Evolutionary conservation across 208 protist genomes (phyloP).

Genomic region (Leishmania lainsoni): DNA sequence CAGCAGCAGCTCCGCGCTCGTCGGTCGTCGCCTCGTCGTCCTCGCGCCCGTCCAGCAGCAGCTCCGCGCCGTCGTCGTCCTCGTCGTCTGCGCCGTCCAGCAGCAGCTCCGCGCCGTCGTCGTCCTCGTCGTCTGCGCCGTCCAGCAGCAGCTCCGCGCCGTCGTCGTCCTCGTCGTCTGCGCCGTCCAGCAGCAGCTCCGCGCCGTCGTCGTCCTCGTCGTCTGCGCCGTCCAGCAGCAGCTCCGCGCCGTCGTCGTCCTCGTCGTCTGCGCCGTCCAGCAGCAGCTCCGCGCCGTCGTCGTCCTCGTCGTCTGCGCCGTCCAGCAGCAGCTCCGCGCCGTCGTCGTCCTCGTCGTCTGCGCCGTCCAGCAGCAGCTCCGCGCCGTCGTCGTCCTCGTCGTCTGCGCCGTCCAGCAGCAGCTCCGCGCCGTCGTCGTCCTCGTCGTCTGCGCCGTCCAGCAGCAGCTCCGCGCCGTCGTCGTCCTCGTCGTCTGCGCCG

Average conservation of each 20-base stretch:
- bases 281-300: not conserved
- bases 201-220: conserved; percentile 1
- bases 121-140: not conserved
- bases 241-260: not conserved
- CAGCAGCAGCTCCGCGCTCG: not conserved
- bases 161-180: not conserved
- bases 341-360: not conserved
- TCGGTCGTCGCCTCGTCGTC: not conserved
- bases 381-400: not conserved
- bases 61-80: not conserved
- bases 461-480: not conserved
- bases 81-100: not conserved
- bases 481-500: not conserved
- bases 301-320: conserved; percentile 1
- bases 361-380: not conserved
- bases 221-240: not conserved
- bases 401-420: not conserved
- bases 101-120: not conserved
- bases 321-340: not conserved
- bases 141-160: not conserved
- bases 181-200: not conserved
- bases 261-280: not conserved
- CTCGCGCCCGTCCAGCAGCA: not conserved
- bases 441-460: not conserved
- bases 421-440: not conserved